Conservation (phyloP, 768 basidiomycete species). For the Leccinellum albellum region DNA sequence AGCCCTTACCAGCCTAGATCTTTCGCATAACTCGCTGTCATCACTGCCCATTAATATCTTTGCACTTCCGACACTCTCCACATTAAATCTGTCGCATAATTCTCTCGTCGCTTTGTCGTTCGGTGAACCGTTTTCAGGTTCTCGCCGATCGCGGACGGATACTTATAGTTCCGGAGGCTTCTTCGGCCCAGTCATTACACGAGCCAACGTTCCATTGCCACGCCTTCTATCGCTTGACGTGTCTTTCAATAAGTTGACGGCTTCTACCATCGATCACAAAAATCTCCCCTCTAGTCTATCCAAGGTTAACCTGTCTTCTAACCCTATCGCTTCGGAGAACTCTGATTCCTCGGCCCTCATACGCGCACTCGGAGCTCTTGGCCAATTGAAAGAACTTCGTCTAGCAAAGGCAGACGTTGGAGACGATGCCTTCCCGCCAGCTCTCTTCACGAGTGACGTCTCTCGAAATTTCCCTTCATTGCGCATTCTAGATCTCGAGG, state of each 20-base stretch:
- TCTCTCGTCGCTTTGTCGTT: conserved; percentile 58
- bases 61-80: conserved; percentile 61
- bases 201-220: conserved; percentile 64
- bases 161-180: conserved; percentile 47
- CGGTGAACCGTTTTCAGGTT: conserved; percentile 48
- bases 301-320: conserved; percentile 62
- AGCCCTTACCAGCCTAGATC: conserved; percentile 61
- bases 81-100: conserved; percentile 73
- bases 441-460: conserved; percentile 13
- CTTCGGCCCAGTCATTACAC: conserved; percentile 58
- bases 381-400: conserved; percentile 53
- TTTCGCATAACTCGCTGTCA: conserved; percentile 68
- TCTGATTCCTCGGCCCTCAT: conserved; percentile 35
- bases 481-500: conserved; percentile 59
- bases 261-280: conserved; percentile 49
- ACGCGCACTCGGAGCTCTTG: conserved; percentile 43
- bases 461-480: conserved; percentile 48
- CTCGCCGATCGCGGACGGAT: conserved; percentile 20
- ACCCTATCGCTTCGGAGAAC: conserved; percentile 52
- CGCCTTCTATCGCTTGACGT: conserved; percentile 59
- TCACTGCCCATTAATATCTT: conserved; percentile 63
- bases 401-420: conserved; percentile 56
- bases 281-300: conserved; percentile 50
- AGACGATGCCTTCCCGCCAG: conserved; percentile 52
- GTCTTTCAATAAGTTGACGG: conserved; percentile 63